A percentile compares a stretch with the other conserved stretches of the same genome.
phyloP scores from a whole-genome alignment of 2,329 filamentous ascomycete genomes.

The Sphaerulina vaccinii region DNA sequence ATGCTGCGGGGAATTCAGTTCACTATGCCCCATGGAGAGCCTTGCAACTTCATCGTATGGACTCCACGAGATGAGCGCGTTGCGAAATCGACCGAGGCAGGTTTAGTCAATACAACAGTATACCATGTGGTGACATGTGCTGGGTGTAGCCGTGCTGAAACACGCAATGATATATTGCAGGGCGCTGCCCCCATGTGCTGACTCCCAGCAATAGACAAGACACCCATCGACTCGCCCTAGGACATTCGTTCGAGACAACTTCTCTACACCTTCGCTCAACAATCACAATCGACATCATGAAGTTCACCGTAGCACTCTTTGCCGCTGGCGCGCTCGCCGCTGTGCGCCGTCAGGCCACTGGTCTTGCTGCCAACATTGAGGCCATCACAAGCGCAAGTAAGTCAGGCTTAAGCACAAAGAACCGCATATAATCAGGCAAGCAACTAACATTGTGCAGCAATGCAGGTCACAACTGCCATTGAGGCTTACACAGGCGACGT shows the following conservation, averaged over 20 bases:
- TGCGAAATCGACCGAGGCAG: constrained; percentile 2
- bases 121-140: constrained; percentile 1
- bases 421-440: background rate
- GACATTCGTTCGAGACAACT: constrained; percentile 2
- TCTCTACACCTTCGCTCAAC: constrained; percentile 1
- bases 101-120: background rate
- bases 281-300: constrained; percentile 10
- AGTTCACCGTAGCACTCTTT: constrained; percentile 17
- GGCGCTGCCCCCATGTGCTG: background rate
- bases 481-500: constrained; percentile 12
- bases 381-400: constrained; percentile 7
- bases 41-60: constrained; percentile 7
- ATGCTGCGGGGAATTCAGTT: constrained; percentile 5
- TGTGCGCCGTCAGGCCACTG: constrained; percentile 11
- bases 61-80: background rate
- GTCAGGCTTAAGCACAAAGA: background rate
- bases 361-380: constrained; percentile 7
- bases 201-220: background rate
- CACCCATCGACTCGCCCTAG: constrained; percentile 2
- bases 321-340: constrained; percentile 14
- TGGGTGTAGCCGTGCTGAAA: constrained; percentile 1
- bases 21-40: constrained; percentile 4
- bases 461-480: constrained; percentile 8
- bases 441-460: background rate
- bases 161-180: constrained; percentile 3